Evolutionary conservation across 805 yeast genomes (phyloP).

Genomic region (Lipomyces orientalis): DNA sequence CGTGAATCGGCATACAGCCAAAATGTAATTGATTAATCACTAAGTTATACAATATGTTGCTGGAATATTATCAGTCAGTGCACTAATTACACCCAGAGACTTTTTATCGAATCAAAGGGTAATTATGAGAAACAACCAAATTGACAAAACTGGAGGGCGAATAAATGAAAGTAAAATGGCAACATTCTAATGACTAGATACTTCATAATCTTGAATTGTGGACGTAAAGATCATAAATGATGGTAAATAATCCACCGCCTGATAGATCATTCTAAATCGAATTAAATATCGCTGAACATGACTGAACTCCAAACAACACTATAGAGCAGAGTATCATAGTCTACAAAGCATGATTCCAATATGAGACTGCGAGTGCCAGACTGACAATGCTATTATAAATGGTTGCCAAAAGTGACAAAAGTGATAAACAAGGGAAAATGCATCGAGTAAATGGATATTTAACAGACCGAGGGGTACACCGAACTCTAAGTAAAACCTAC

Average conservation of each 20-base stretch:
- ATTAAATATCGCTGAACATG: neutral
- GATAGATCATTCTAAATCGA: neutral
- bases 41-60: no score
- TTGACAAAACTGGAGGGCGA: neutral
- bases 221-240: neutral
- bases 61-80: neutral
- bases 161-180: neutral
- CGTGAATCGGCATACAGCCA: no score
- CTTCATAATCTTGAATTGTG: neutral
- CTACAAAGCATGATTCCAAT: neutral
- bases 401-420: conserved; percentile 1
- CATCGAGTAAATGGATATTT: conserved; percentile 2
- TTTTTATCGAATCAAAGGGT: neutral
- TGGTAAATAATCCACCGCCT: neutral
- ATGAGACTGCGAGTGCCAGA: neutral
- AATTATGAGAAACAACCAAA: neutral
- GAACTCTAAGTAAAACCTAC: neutral
- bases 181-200: neutral
- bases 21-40: neutral
- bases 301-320: neutral
- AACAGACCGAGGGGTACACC: neutral
- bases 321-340: neutral
- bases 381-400: neutral
- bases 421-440: neutral
- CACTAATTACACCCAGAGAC: neutral